Evolutionary conservation across 192 early-diverging fungal species (phyloP).

Genomic region (Entomortierella beljakovae): DNA sequence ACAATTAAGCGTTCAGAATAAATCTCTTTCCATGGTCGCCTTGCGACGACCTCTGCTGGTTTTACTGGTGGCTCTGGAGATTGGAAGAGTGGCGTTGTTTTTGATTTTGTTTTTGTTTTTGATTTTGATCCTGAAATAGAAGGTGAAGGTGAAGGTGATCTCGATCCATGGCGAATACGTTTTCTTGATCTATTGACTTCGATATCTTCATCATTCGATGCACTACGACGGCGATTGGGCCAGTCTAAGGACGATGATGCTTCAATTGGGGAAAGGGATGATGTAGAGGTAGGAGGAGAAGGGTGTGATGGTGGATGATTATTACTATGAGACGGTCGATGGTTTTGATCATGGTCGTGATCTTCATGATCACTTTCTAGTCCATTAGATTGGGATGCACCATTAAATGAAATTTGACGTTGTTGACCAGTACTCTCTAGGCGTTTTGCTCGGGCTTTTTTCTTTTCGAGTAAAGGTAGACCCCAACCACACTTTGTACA

Average conservation of each 20-base stretch:
- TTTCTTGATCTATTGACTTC: conserved; percentile 32
- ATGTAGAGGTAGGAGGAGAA: conserved; percentile 36
- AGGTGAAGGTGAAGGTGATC: conserved; percentile 37
- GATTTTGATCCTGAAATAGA: too few species aligned
- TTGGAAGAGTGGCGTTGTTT: conserved; percentile 40
- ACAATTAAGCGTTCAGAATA: conserved; percentile 93
- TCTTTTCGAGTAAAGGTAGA: conserved; percentile 83
- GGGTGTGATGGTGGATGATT: conserved; percentile 15
- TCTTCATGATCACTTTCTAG: conserved; percentile 27
- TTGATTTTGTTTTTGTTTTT: conserved; percentile 7
- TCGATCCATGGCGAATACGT: conserved; percentile 22
- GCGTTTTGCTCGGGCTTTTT: conserved; percentile 59
- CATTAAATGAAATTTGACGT: conserved; percentile 25
- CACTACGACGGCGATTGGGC: conserved; percentile 30
- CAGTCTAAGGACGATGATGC: conserved; percentile 15
- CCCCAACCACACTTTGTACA: conserved; percentile 99
- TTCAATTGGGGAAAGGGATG: conserved; percentile 45
- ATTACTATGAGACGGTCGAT: not conserved
- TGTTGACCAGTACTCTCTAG: conserved; percentile 20
- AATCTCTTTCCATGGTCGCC: conserved; percentile 94
- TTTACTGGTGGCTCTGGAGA: conserved; percentile 43
- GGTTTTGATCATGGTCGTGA: not conserved
- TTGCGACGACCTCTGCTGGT: conserved; percentile 31
- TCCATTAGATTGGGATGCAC: conserved; percentile 8
- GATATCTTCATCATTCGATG: conserved; percentile 32